Conservation (phyloP, 2,329 filamentous ascomycete species). For the Xylariaceae sp. region DNA sequence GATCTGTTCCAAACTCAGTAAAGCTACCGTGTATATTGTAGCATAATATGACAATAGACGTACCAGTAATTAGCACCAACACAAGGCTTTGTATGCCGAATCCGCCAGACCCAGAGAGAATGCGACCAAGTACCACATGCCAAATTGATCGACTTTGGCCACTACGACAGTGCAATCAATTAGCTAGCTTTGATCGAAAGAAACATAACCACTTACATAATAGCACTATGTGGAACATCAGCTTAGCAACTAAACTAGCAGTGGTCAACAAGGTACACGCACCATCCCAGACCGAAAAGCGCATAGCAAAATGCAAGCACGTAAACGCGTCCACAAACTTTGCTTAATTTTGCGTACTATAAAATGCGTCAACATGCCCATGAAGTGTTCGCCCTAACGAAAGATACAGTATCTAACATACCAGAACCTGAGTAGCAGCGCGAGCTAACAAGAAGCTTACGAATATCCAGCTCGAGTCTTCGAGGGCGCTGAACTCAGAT, state of each 20-base stretch:
- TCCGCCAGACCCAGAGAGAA: slow-evolving; percentile 51
- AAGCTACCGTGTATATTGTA: neutral
- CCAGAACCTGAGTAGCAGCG: slow-evolving; percentile 52
- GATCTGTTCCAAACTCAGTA: slow-evolving; percentile 33
- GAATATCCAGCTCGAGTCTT: slow-evolving; percentile 57
- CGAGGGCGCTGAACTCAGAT: slow-evolving; percentile 57
- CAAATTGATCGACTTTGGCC: slow-evolving; percentile 46
- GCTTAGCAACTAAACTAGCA: neutral
- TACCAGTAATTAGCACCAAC: slow-evolving; percentile 51
- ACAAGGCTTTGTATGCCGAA: slow-evolving; percentile 51
- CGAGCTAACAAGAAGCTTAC: slow-evolving; percentile 51
- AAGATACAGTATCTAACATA: slow-evolving; percentile 27
- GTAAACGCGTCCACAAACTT: slow-evolving; percentile 55
- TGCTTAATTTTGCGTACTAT: slow-evolving; percentile 54
- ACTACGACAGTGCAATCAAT: too few relatives aligned
- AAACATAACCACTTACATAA: slow-evolving; percentile 13
- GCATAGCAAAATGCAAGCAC: slow-evolving; percentile 49
- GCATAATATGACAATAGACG: neutral
- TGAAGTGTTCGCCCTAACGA: neutral
- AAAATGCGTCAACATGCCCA: neutral
- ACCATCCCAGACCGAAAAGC: slow-evolving; percentile 51
- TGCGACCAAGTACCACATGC: slow-evolving; percentile 48
- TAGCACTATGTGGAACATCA: slow-evolving; percentile 6
- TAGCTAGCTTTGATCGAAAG: slow-evolving; percentile 6
- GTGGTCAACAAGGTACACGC: slow-evolving; percentile 19